Evolutionary conservation across 1,139 yeast species (phyloP).

Genomic region (Pichia sp.): DNA sequence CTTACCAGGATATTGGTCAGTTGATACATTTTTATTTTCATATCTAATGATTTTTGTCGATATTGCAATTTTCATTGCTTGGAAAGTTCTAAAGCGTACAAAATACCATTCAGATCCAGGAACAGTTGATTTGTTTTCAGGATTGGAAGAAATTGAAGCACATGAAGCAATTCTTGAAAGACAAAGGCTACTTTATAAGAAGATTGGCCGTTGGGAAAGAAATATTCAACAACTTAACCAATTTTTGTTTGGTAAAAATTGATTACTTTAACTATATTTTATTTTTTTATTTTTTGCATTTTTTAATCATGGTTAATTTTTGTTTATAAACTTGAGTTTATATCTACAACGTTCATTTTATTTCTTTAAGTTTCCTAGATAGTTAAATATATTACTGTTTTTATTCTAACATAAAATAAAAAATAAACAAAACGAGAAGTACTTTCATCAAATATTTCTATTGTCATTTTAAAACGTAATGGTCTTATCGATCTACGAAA

Average conservation of each 20-base stretch:
- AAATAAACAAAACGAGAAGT: background rate
- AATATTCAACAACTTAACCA: constrained; percentile 4
- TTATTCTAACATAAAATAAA: too few relatives aligned
- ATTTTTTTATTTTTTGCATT: background rate
- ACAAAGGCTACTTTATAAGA: constrained; percentile 8
- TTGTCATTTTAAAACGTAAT: background rate
- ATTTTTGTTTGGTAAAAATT: constrained; percentile 17
- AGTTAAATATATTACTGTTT: too few relatives aligned
- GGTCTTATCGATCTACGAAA: background rate
- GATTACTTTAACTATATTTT: background rate
- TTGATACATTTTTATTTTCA: constrained; percentile 55
- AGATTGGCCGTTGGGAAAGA: constrained; percentile 5
- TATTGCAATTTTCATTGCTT: constrained; percentile 46
- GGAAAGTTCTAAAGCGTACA: constrained; percentile 50
- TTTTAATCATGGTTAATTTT: background rate
- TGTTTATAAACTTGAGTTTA: background rate
- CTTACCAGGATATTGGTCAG: constrained; percentile 62
- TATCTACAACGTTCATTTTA: background rate
- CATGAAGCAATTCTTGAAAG: constrained; percentile 37
- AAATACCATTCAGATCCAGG: constrained; percentile 38
- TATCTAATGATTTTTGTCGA: constrained; percentile 65
- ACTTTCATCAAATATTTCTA: too few relatives aligned
- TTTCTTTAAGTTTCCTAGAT: too few relatives aligned
- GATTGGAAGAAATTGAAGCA: constrained; percentile 50
- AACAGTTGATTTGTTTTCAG: constrained; percentile 50